Evolutionary conservation across 805 yeast genomes (phyloP).

Genomic region (Wickerhamomyces hampshirensis): DNA sequence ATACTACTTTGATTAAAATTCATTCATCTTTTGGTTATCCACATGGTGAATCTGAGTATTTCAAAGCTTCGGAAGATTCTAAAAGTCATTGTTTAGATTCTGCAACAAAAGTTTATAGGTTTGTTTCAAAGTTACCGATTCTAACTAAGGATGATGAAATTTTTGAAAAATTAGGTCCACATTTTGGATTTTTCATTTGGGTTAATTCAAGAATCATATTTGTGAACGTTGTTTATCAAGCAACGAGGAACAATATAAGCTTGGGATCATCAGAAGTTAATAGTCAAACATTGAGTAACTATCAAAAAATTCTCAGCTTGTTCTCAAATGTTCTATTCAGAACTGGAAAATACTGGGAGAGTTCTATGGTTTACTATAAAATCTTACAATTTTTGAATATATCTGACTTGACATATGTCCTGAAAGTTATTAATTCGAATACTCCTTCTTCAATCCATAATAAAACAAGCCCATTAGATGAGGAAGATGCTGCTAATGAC

Average conservation of each 20-base stretch:
- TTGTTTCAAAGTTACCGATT: conserved; percentile 11
- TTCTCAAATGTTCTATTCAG: conserved; percentile 17
- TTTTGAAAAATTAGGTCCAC: conserved; percentile 26
- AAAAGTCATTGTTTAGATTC: conserved; percentile 19
- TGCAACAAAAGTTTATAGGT: conserved; percentile 15
- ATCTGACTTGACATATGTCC: conserved; percentile 21
- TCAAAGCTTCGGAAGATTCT: conserved; percentile 19
- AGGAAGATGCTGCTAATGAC: conserved; percentile 6
- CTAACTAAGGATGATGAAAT: conserved; percentile 11
- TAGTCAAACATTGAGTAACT: conserved; percentile 2
- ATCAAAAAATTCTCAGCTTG: conserved; percentile 11
- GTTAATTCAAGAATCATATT: conserved; percentile 29
- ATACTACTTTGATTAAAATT: conserved; percentile 18
- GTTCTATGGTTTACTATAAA: conserved; percentile 25
- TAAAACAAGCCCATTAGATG: too few species aligned
- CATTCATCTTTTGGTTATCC: conserved; percentile 23
- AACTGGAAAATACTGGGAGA: conserved; percentile 26
- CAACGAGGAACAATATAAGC: conserved; percentile 6
- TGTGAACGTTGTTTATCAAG: conserved; percentile 22
- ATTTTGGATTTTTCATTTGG: conserved; percentile 30
- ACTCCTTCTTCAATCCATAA: too few species aligned
- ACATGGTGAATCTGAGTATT: conserved; percentile 19
- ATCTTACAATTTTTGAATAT: conserved; percentile 24
- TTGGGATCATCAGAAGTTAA: too few species aligned
- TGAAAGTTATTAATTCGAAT: conserved; percentile 1